A percentile compares a stretch with the other conserved stretches of the same genome.
Evolutionary conservation across 2,329 filamentous ascomycete genomes (phyloP).

Genomic region (Coniochaeta prunicola): DNA sequence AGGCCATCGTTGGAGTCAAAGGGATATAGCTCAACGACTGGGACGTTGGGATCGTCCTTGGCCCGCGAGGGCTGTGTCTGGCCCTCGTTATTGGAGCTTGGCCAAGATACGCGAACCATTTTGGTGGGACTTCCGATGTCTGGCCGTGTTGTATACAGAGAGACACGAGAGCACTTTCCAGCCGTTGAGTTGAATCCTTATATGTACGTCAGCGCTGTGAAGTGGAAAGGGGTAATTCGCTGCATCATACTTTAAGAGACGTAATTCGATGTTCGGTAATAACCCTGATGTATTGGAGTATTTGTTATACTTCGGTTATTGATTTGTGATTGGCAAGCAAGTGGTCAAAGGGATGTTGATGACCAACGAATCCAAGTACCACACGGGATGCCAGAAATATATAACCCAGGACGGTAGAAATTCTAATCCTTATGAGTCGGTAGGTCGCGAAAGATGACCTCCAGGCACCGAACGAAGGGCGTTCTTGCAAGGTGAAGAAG

Average conservation of each 20-base stretch:
- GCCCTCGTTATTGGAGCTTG: neutral
- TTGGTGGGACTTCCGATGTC: neutral
- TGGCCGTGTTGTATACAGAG: neutral
- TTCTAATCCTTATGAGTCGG: neutral
- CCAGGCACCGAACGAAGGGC: neutral
- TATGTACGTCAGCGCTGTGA: neutral
- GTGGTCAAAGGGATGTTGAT: neutral
- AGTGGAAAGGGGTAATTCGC: neutral
- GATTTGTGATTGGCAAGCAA: neutral
- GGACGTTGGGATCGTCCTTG: neutral
- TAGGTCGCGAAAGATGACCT: neutral
- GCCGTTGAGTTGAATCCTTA: neutral
- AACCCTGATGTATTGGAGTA: neutral
- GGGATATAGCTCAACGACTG: conserved; percentile 25
- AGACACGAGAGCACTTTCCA: neutral
- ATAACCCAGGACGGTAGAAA: neutral
- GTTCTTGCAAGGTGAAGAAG: neutral
- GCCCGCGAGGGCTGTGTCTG: neutral
- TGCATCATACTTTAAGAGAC: neutral
- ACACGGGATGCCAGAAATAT: neutral
- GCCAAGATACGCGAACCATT: neutral
- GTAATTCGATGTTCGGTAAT: neutral
- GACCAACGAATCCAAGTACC: neutral
- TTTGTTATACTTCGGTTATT: neutral
- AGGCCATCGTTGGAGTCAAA: conserved; percentile 30